Evolutionary conservation across 768 basidiomycete species (phyloP), one percentile per base, ranked within the genome.

Genomic region (Solioccasus polychromus): DNA sequence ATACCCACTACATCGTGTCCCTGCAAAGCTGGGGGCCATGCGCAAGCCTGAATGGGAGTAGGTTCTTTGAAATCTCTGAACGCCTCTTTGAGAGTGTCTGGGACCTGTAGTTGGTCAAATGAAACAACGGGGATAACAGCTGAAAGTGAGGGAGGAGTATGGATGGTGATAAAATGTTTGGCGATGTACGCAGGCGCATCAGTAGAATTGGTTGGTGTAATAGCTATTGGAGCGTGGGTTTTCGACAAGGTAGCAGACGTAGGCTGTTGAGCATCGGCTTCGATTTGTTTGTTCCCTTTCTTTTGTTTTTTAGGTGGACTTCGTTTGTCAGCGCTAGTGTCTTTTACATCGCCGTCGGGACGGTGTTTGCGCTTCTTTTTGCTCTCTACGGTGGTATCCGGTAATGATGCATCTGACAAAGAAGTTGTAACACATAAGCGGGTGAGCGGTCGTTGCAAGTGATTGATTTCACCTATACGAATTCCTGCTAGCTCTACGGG

Each of bases 11-110:
- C 89, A 63, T 98, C 90, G n/a, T 73, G 73, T 1, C 88, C 88
- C 19, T 77, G 72, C 20, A 98, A 71, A 6, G 89, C 82, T 26
- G 88, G 82, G 2, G 94, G 92, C 94, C 94, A 98, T 11, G 93
- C 81, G 55, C 91, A 95, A 6, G 92, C 85, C 62, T 99, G 96
- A 43, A 99, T 92, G 0, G 96, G 94, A 0, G 94, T 95, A 5
- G 96, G 95, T 52, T 86, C 81, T 52, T 82, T 79, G 71, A 93
- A 99, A 8, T 71, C 72, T 38, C 71, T 63, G 48, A 97, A 83
- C 0, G 82, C 84, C 1, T 68, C 58, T 32, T 74, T 76, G 26
- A 98, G 77, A 12, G 73, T 71, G 1, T 70, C 63, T 6, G 86
- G 80, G 39, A 97, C 76, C 23, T 72, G 73, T 1, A 98, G 77